Evolutionary conservation across 768 basidiomycete species (phyloP).

Genomic region (Strobilomyces dryophilus): DNA sequence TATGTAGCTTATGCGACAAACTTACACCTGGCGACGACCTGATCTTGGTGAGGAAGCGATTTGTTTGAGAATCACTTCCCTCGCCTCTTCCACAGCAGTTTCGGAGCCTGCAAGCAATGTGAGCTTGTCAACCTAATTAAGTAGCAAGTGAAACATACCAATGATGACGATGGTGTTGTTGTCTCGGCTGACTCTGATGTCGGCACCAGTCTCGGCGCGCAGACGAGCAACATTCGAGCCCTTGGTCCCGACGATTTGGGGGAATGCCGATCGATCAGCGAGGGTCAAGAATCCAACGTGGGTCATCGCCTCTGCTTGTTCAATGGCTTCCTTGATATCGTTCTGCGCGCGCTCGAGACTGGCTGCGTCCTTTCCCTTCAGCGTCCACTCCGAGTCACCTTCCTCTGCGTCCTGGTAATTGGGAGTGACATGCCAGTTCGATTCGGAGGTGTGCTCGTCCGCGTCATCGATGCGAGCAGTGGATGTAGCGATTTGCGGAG

Average conservation of each 20-base stretch:
- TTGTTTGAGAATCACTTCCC: slow-evolving; percentile 69
- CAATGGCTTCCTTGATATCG: slow-evolving; percentile 62
- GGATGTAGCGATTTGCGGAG: slow-evolving; percentile 37
- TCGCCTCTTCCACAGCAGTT: slow-evolving; percentile 64
- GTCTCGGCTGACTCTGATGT: slow-evolving; percentile 88
- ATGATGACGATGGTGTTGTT: slow-evolving; percentile 84
- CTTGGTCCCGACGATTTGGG: slow-evolving; percentile 89
- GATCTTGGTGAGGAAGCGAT: slow-evolving; percentile 30
- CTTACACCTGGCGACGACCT: slow-evolving; percentile 18
- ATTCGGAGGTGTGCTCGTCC: slow-evolving; percentile 39
- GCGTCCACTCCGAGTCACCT: slow-evolving; percentile 79
- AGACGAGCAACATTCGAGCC: slow-evolving; percentile 87
- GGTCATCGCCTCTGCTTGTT: slow-evolving; percentile 65
- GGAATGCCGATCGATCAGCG: slow-evolving; percentile 80
- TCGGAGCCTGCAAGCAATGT: slow-evolving; percentile 51
- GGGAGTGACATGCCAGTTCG: slow-evolving; percentile 70
- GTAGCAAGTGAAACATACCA: slow-evolving; percentile 42
- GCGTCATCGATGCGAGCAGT: slow-evolving; percentile 86
- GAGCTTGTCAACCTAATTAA: slow-evolving; percentile 2
- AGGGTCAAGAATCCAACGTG: slow-evolving; percentile 85
- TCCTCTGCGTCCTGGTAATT: slow-evolving; percentile 83
- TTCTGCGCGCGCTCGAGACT: slow-evolving; percentile 73
- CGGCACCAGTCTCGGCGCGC: slow-evolving; percentile 84
- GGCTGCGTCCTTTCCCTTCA: slow-evolving; percentile 76
- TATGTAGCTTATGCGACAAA: slow-evolving; percentile 11